Base-by-base conservation (phyloP, 2,329 filamentous ascomycete species). In the Trichoderma semiorbis region DNA sequence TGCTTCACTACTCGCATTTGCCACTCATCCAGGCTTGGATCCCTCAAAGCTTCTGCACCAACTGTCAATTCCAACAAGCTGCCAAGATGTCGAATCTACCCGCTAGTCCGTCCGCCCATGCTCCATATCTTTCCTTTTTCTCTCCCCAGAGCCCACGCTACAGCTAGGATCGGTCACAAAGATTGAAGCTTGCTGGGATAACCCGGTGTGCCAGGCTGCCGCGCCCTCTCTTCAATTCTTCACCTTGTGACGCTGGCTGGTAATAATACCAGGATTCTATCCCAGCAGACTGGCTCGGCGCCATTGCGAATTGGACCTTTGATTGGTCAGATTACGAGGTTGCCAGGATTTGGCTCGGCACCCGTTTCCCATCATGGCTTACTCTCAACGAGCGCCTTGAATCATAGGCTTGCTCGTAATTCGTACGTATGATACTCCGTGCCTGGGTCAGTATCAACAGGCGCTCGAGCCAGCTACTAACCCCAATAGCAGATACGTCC, bases 261-360 rank as follows among this genome's bases (percentile, higher is more conserved):
- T 34, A 34, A 55, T 36, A 11, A 24, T 50, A 18, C 63, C n/a
- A 21, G 47, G 39, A 24, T 28, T 30, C 63, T 14, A 66, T 66
- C 63, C 63, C 63, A 66, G 47, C 30, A 21, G 50, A 55, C 43
- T 36, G 63, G 63, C 63, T 66, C 63, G 63, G 47, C 43, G 21
- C 12, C 47, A n/a, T 55, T 66, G 26, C 28, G 30, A 32, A 55
- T 11, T 1, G 2, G 5, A 18, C 11, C 6, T 14, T 12, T 36
- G 63, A 66, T 66, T 66, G 63, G 63, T 28, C 47, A 12, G 10
- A 16, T 30, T 66, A 66, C 63, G 63, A 55, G 30, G 47, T 32
- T 18, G 47, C 50, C 28, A 66, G 47, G 63, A 47, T 34, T 24
- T 12, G 28, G 7, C 30, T 55, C 63, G 63, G 63, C n/a, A 53